phyloP scores from a whole-genome alignment of 1,284 basidiomycete genomes.

The Ceratobasidium sp. region DNA sequence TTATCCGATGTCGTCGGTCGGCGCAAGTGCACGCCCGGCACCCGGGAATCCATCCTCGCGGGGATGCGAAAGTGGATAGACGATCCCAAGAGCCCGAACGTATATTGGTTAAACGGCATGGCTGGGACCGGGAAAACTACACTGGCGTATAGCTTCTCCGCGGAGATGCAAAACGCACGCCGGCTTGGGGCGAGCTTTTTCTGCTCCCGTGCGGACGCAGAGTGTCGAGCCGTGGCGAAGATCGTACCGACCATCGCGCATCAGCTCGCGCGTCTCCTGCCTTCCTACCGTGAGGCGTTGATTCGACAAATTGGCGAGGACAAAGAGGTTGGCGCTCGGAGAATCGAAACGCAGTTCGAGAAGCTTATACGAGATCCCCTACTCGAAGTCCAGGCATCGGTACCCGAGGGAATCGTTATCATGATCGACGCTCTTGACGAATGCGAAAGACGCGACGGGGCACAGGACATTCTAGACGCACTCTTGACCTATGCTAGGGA shows the following conservation, averaged over 20 bases:
- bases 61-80: slow-evolving; percentile 44
- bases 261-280: slow-evolving; percentile 11
- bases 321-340: not conserved
- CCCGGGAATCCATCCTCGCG: slow-evolving; percentile 43
- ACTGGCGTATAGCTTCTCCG: slow-evolving; percentile 17
- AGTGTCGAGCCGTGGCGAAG: not conserved
- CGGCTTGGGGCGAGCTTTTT: slow-evolving; percentile 28
- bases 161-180: not conserved
- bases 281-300: not conserved
- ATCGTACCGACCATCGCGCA: slow-evolving; percentile 20
- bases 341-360: slow-evolving; percentile 11
- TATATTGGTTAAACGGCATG: slow-evolving; percentile 49
- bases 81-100: slow-evolving; percentile 19
- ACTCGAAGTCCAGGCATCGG: not conserved
- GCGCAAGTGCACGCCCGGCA: slow-evolving; percentile 36
- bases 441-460: not conserved
- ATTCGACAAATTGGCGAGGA: not conserved
- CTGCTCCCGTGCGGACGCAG: slow-evolving; percentile 6
- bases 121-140: slow-evolving; percentile 44
- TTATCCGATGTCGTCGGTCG: no score
- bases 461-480: not conserved
- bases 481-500: not conserved
- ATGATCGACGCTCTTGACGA: slow-evolving; percentile 33
- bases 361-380: not conserved
- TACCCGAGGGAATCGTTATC: not conserved